Conservation (phyloP, 768 basidiomycete species). For the Boletus rubescentipes region DNA sequence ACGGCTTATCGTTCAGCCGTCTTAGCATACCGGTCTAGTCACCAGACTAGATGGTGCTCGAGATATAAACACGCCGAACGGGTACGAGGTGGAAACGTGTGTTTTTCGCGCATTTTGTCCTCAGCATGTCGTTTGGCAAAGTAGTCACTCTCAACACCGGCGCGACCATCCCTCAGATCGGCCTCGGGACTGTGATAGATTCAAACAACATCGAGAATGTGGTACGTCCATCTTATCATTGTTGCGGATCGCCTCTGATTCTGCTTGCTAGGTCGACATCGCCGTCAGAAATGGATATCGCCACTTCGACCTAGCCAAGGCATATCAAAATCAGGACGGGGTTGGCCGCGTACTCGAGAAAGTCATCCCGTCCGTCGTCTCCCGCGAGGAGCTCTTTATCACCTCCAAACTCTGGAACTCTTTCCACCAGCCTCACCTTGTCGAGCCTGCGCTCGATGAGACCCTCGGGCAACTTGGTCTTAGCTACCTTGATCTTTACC, state of each 20-base stretch:
- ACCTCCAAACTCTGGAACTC: slow-evolving; percentile 85
- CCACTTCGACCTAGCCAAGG: slow-evolving; percentile 81
- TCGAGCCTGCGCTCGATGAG: slow-evolving; percentile 74
- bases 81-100: too few species aligned
- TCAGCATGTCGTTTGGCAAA: slow-evolving; percentile 43
- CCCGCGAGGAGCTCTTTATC: slow-evolving; percentile 79
- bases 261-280: slow-evolving; percentile 57
- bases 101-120: not conserved
- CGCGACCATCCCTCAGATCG: slow-evolving; percentile 66
- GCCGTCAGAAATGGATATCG: slow-evolving; percentile 77
- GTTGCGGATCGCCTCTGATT: not conserved
- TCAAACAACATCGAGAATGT: slow-evolving; percentile 74
- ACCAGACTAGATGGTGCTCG: too few species aligned
- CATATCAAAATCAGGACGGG: slow-evolving; percentile 77
- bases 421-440: slow-evolving; percentile 61
- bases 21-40: too few species aligned
- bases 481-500: slow-evolving; percentile 80
- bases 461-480: slow-evolving; percentile 71
- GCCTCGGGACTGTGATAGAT: slow-evolving; percentile 79
- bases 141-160: slow-evolving; percentile 45
- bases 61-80: too few species aligned
- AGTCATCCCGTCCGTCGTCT: slow-evolving; percentile 73
- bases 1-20: too few species aligned
- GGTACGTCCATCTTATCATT: slow-evolving; percentile 37
- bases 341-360: slow-evolving; percentile 74